Base-by-base conservation (phyloP, 768 basidiomycete genomes). In the Mrakia frigida region DNA sequence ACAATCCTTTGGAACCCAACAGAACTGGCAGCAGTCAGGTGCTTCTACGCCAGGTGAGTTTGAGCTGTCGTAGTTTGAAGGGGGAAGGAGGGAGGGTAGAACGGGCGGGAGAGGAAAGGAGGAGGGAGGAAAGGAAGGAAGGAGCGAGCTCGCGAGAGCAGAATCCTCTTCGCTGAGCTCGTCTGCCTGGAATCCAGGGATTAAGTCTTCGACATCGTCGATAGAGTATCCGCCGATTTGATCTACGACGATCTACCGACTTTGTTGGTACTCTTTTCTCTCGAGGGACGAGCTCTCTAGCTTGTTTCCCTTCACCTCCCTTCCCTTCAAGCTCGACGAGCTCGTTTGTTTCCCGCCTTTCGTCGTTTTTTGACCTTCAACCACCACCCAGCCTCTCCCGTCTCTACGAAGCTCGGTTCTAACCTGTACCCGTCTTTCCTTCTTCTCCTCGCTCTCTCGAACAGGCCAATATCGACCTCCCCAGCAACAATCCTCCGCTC, bases 71-170 rank as follows among this genome's bases (percentile, higher is more conserved):
- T 6, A 14, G 16, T 13, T 43, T 14, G 43, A 14, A 43, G 2
- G 43, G 10, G 43, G 10, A 43, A 43, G 43, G 46, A 50, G 46
- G 46, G 46, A 14, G 21, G 13, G 46, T 18, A 2, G 43, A 43
- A 14, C 46, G 2, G 46, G 6, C 3, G 13, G 6, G 46, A 4
- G 46, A 50, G 46, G 18, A 18, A 50, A 25, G 2, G 33, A 39
- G 37, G 63, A 3, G 10, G 65, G 21, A n/a, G 25, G 25, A 39
- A 23, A 63, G 61, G 61, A 7, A 63, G 61, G 31, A 35, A 37
- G 18, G 61, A 21, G 65, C 31, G 65, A 68, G 65, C 65, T 68
- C 65, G 65, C 65, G 35, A n/a, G 39, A 35, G n/a, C 11, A 25
- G 63, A 18, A 21, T 1, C 33, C 2, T 35, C 63, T 65, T 65